Evolutionary conservation across 2,329 filamentous ascomycete species (phyloP), one percentile per base, ranked within the genome.

Genomic region (Alternaria ventricosa): DNA sequence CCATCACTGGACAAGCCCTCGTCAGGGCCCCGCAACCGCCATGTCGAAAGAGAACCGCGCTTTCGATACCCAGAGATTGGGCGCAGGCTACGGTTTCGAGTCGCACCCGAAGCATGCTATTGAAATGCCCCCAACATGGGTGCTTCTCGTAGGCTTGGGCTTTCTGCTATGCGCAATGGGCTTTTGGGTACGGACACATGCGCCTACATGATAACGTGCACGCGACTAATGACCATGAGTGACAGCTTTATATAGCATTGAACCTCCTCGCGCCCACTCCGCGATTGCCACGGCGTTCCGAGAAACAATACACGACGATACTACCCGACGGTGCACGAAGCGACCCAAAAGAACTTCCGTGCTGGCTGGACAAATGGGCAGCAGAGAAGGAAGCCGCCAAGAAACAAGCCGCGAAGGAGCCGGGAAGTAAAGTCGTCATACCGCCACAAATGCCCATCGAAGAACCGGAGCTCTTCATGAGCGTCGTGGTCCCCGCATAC

Each of bases 401-500:
- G 49, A 72, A 75, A 51, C 64, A 74, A 54, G 67, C 66, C 66
- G 68, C 70, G 13, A 75, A 58, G 71, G 66, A 68, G 36, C 70
- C 73, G 7, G 68, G 71, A 7, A 64, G 63, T 2, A 71, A 69
- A 49, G 63, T 71, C 6, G 68, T 73, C 3, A 63, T 73, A 49
- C 71, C 72, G 3, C 65, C 71, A 12, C 69, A 85, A 15, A 86
- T 88, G 69, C 81, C 84, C 47, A 91, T 96, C 58, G 91, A 94
- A 67, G 86, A 90, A 2, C 87, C 94, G 13, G 89, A 94, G 66
- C 82, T 97, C n/a, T 92, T 91, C 77, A 89, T 99, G 84, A 96
- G 92, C 57, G 89, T 98, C 8, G 93, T 99, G 0, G 90, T 99
- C 46, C 96, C 96, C 0, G 96, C 96, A 10, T 99, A 94, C 86